phyloP scores from a whole-genome alignment of 345 rosid species.

The Draba incana region DNA sequence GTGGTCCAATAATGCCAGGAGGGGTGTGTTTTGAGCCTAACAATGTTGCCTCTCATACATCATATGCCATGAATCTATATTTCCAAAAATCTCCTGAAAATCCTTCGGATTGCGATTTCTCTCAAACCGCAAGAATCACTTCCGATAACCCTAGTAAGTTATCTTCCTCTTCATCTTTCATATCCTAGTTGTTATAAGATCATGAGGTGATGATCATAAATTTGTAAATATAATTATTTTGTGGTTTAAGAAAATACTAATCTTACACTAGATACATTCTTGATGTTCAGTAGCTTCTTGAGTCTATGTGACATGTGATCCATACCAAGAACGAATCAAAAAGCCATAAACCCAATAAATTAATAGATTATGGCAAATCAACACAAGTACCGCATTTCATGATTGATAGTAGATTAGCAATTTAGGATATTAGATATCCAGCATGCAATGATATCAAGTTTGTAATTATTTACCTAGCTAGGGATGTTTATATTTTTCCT shows the following conservation, averaged over 20 bases:
- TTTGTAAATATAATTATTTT: neutral
- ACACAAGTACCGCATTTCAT: too few species aligned
- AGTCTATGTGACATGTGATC: neutral
- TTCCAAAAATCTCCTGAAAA: conserved; percentile 59
- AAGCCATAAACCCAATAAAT: neutral
- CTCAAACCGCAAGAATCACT: conserved; percentile 62
- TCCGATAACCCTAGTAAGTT: conserved; percentile 72
- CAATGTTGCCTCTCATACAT: conserved; percentile 62
- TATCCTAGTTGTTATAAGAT: neutral
- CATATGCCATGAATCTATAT: conserved; percentile 82
- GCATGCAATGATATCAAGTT: too few species aligned
- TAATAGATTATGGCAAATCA: too few species aligned
- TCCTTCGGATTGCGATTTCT: conserved; percentile 71
- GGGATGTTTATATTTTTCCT: too few species aligned
- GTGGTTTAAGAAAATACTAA: neutral
- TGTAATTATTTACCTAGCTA: too few species aligned
- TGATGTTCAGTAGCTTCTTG: conserved; percentile 5
- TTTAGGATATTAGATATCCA: too few species aligned
- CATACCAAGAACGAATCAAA: neutral
- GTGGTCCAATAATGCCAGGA: conserved; percentile 67
- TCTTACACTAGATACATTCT: neutral
- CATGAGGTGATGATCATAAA: neutral
- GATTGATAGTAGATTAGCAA: too few species aligned
- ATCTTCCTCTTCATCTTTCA: neutral
- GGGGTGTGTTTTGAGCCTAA: conserved; percentile 80